Evolutionary conservation across 495 filamentous ascomycete species (phyloP).

Genomic region (Penicillium taxi): DNA sequence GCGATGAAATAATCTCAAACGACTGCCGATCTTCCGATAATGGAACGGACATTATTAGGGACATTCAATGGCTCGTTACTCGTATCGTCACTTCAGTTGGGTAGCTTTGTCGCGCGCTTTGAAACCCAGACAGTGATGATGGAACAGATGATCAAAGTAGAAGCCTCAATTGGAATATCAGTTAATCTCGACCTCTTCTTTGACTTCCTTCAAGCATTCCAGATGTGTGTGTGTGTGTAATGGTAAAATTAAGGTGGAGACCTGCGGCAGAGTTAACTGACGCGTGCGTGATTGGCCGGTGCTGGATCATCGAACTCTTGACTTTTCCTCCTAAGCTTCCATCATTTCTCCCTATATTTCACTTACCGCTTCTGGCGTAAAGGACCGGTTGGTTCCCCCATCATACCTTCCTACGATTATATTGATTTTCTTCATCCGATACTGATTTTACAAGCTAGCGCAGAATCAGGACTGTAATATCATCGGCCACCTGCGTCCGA

Average conservation of each 20-base stretch:
- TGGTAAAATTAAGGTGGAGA: slow-evolving; percentile 24
- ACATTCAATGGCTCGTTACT: no score
- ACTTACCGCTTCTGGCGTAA: slow-evolving; percentile 17
- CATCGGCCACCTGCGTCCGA: slow-evolving; percentile 16
- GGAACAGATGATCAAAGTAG: no score
- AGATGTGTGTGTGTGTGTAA: no score
- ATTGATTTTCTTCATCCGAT: slow-evolving; percentile 3
- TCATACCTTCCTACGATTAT: background rate
- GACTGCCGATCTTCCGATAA: slow-evolving; percentile 3
- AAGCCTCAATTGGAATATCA: no score
- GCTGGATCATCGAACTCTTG: slow-evolving; percentile 18
- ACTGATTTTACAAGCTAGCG: background rate
- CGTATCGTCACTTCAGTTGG: no score
- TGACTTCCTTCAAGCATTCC: no score
- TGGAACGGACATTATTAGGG: background rate
- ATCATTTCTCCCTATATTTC: slow-evolving; percentile 28
- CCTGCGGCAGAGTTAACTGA: slow-evolving; percentile 9
- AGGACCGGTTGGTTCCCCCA: slow-evolving; percentile 15
- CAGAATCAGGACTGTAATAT: slow-evolving; percentile 17
- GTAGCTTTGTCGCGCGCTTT: no score
- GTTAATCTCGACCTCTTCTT: no score
- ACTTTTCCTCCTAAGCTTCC: slow-evolving; percentile 33
- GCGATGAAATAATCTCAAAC: slow-evolving; percentile 63
- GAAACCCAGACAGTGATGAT: no score
- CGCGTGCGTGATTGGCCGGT: slow-evolving; percentile 32